Evolutionary conservation across 371 early-diverging fungal species (phyloP).

Genomic region (Blakeslea trispora): DNA sequence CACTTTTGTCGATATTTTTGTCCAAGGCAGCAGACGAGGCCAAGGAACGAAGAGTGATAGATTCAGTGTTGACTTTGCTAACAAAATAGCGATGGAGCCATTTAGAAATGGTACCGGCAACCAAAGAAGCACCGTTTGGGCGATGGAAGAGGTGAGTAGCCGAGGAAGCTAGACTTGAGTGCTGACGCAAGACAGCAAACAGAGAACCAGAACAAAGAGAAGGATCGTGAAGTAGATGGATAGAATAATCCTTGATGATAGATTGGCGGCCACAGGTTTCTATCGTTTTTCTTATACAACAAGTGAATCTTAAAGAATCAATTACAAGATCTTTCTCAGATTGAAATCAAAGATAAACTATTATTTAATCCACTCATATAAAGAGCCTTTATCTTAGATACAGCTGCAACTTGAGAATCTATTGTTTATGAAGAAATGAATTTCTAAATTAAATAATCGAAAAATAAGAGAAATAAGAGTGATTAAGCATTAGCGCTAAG

Average conservation of each 20-base stretch:
- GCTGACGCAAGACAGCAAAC: background rate
- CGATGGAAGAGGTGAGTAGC: background rate
- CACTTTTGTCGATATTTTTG: constrained; percentile 2
- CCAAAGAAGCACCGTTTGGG: background rate
- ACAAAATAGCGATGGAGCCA: constrained; percentile 5
- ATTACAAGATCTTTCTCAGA: too few species aligned
- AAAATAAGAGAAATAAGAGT: too few species aligned
- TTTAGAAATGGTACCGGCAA: constrained; percentile 4
- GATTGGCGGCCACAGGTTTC: background rate
- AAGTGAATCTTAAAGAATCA: too few species aligned
- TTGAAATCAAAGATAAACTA: too few species aligned
- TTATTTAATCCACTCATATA: too few species aligned
- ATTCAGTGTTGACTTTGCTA: background rate
- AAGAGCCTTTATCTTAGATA: too few species aligned
- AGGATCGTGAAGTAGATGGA: background rate
- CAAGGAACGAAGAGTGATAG: constrained; percentile 8
- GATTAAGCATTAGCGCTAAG: too few species aligned
- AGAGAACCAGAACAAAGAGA: background rate
- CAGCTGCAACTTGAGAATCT: too few species aligned
- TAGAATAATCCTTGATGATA: constrained; percentile 2
- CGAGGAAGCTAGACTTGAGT: background rate
- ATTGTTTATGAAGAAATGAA: too few species aligned
- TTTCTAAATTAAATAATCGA: too few species aligned
- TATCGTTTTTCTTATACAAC: too few species aligned
- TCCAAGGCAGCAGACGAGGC: constrained; percentile 13